Percentiles rank a stretch among this genome's conserved stretches.
Conservation (phyloP, 352 stramenopile species). For the Blastocystis sp. region DNA sequence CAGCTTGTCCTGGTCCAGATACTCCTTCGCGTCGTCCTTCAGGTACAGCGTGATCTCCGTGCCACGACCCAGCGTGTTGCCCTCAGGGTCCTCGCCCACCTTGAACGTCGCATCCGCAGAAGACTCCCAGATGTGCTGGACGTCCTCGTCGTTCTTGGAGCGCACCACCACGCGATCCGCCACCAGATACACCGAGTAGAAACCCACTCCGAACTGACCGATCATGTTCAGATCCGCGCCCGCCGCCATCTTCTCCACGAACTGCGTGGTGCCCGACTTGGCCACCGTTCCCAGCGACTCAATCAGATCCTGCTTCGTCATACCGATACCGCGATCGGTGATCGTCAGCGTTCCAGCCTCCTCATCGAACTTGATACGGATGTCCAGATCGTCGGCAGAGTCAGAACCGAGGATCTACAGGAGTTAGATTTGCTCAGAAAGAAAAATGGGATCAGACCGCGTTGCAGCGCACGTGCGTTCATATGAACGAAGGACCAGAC, state of each 20-base stretch:
- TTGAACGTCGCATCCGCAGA: constrained; percentile 88
- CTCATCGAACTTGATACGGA: constrained; percentile 87
- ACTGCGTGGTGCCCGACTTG: constrained; percentile 92
- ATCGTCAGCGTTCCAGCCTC: constrained; percentile 91
- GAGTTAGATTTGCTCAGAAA: not conserved
- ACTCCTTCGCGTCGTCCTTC: constrained; percentile 92
- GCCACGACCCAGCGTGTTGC: constrained; percentile 83
- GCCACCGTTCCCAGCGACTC: constrained; percentile 88
- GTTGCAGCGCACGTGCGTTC: not conserved
- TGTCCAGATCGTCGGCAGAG: constrained; percentile 75
- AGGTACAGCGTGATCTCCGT: constrained; percentile 97
- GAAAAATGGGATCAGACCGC: not conserved
- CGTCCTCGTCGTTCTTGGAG: constrained; percentile 89
- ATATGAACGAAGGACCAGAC: constrained; percentile 3
- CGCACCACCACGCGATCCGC: constrained; percentile 83
- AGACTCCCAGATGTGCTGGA: constrained; percentile 95
- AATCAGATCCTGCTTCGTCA: constrained; percentile 95
- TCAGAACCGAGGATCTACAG: constrained; percentile 50
- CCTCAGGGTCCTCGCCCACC: constrained; percentile 83
- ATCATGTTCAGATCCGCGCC: constrained; percentile 83
- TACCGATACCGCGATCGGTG: constrained; percentile 89
- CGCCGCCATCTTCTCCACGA: constrained; percentile 84
- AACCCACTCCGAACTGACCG: constrained; percentile 97
- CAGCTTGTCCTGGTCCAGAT: constrained; percentile 82
- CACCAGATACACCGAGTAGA: constrained; percentile 97